A percentile compares a stretch with the other conserved stretches of the same genome.
phyloP scores from a whole-genome alignment of 2,329 filamentous ascomycete species.

The Trichoderma asperellum region DNA sequence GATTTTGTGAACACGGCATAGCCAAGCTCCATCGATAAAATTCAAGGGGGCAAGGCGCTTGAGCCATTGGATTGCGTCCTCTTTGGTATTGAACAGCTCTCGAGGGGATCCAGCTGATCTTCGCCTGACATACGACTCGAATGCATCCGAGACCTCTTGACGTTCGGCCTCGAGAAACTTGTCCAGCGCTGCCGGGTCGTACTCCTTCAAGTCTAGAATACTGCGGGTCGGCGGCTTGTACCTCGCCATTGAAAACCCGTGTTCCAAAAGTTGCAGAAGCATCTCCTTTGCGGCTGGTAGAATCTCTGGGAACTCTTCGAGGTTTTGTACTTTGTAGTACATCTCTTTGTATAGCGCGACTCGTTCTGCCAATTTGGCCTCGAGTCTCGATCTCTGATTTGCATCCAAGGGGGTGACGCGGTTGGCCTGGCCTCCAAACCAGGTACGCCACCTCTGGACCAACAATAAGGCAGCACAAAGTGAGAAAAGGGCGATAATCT shows the following conservation, averaged over 20 bases:
- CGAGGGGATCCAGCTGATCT: conserved; percentile 20
- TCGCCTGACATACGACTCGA: conserved; percentile 24
- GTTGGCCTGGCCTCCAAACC: neutral
- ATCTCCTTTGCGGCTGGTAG: conserved; percentile 27
- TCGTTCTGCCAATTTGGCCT: conserved; percentile 7
- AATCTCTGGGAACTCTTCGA: conserved; percentile 29
- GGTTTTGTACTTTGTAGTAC: conserved; percentile 32
- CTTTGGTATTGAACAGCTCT: conserved; percentile 26
- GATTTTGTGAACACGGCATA: conserved; percentile 50
- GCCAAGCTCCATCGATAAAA: conserved; percentile 54
- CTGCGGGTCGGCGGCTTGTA: conserved; percentile 4
- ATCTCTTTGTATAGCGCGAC: conserved; percentile 27
- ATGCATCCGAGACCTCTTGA: conserved; percentile 19
- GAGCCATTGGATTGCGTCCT: conserved; percentile 25
- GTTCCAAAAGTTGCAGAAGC: conserved; percentile 20
- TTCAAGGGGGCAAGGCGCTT: conserved; percentile 28
- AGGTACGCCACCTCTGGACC: neutral
- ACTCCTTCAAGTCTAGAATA: conserved; percentile 26
- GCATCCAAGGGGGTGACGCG: neutral
- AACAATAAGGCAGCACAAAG: neutral
- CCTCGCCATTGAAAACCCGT: conserved; percentile 1
- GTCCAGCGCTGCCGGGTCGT: neutral
- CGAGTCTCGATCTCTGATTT: conserved; percentile 1
- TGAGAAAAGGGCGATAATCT: neutral
- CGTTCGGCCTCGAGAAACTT: conserved; percentile 24